A percentile compares a stretch with the other conserved stretches of the same genome.
Conservation (phyloP, 352 stramenopile genomes). For the Globisporangium perplexum region DNA sequence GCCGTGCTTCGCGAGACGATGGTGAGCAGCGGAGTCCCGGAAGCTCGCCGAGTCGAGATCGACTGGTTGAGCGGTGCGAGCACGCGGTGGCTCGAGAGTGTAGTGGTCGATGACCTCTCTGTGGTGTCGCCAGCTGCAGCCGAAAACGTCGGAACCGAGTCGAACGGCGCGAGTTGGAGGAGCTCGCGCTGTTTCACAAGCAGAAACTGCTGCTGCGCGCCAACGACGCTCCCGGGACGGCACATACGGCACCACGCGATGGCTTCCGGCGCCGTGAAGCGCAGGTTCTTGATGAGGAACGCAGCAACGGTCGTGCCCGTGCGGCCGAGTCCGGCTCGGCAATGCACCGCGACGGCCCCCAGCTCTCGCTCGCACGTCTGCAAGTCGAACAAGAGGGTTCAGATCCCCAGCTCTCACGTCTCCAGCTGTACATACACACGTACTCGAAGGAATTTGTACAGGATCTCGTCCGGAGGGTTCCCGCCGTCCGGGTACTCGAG, state of each 20-base stretch:
- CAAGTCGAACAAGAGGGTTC: background rate
- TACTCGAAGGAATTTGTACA: constrained; percentile 77
- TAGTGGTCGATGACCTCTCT: too few relatives aligned
- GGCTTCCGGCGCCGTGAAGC: constrained; percentile 89
- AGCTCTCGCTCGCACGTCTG: constrained; percentile 47
- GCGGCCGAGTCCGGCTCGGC: constrained; percentile 94
- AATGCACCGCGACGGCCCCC: constrained; percentile 95
- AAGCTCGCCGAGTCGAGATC: background rate
- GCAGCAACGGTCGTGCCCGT: constrained; percentile 95
- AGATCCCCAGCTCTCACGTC: background rate
- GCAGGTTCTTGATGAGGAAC: constrained; percentile 95
- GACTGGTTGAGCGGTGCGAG: constrained; percentile 4
- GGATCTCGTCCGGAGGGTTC: constrained; percentile 80
- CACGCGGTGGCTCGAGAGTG: background rate
- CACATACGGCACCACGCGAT: constrained; percentile 96
- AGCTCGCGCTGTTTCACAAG: constrained; percentile 42
- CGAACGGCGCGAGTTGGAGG: background rate
- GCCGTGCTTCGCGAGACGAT: background rate
- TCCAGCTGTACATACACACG: constrained; percentile 16
- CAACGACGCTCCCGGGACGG: constrained; percentile 92
- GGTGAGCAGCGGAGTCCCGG: background rate
- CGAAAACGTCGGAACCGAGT: background rate
- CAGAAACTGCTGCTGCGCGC: constrained; percentile 94
- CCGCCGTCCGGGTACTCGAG: constrained; percentile 94
- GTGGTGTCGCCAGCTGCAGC: background rate